These are phyloP conservation scores for Aspergillus carlsbadensis DNA, from an alignment of 495 filamentous ascomycete genomes.

Conservation along the genomic window DNA sequence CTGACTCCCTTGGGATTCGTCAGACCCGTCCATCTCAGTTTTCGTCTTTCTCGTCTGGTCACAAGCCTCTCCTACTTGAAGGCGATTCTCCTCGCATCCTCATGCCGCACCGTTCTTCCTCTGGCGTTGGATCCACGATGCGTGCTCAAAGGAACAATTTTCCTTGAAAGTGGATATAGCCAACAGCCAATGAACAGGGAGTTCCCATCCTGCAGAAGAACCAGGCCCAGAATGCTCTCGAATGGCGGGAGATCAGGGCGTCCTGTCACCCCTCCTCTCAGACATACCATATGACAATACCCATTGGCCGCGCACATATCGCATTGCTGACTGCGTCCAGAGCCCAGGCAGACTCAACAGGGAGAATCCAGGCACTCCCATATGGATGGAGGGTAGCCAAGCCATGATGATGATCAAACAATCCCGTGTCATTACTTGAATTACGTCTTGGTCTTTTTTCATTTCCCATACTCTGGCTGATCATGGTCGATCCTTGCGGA, in stretches of 20 bases:
- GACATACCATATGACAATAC: slow-evolving; percentile 4
- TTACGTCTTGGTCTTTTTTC: slow-evolving; percentile 6
- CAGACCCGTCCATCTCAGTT: background rate
- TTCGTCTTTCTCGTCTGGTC: background rate
- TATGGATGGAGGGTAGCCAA: too few species aligned
- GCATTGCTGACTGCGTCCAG: background rate
- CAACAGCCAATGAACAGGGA: slow-evolving; percentile 12
- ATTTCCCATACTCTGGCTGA: slow-evolving; percentile 7
- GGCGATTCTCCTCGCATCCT: slow-evolving; percentile 7
- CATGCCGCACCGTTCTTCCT: background rate
- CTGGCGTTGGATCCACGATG: background rate
- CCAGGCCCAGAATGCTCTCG: background rate
- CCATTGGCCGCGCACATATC: background rate
- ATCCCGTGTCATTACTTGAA: background rate
- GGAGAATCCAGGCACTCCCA: background rate
- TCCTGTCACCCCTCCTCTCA: background rate
- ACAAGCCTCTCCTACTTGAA: background rate
- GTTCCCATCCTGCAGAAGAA: background rate
- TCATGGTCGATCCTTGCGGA: slow-evolving; percentile 23
- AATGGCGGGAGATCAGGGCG: slow-evolving; percentile 3
- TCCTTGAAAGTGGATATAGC: slow-evolving; percentile 1
- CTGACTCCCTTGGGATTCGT: background rate
- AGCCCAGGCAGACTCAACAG: background rate
- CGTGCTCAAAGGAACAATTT: slow-evolving; percentile 4
- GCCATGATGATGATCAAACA: background rate